Conservation (phyloP, 805 yeast species). For the Teunomyces funiuensis region DNA sequence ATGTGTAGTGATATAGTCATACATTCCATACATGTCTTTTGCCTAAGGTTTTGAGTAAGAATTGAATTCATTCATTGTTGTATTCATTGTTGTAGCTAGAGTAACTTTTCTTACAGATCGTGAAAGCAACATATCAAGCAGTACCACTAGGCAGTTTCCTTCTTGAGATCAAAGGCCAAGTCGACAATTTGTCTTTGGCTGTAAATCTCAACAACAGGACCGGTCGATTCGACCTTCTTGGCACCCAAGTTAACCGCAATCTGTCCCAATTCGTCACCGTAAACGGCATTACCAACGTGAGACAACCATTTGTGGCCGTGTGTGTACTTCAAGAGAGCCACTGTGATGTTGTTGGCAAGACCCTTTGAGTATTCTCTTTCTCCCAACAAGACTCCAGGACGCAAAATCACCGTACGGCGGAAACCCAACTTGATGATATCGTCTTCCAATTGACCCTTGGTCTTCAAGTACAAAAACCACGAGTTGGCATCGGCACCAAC, state of each 20-base stretch:
- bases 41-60: too few species aligned
- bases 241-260: conserved; percentile 41
- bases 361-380: conserved; percentile 49
- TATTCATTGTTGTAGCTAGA: too few species aligned
- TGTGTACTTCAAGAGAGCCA: conserved; percentile 28
- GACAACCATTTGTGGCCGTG: conserved; percentile 15
- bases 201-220: conserved; percentile 23
- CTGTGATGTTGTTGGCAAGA: conserved; percentile 28
- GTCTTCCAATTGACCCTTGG: conserved; percentile 78
- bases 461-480: conserved; percentile 55
- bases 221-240: conserved; percentile 6
- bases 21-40: too few species aligned
- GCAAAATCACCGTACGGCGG: conserved; percentile 68
- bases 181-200: conserved; percentile 19
- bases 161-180: conserved; percentile 14
- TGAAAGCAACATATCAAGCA: too few species aligned
- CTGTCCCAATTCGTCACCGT: conserved; percentile 64
- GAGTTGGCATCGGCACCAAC: conserved; percentile 62
- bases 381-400: conserved; percentile 78
- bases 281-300: conserved; percentile 40
- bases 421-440: conserved; percentile 62
- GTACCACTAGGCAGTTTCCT: too few species aligned
- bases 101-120: too few species aligned
- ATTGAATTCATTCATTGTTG: too few species aligned
- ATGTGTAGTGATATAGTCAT: too few species aligned